Evolutionary conservation across 2,329 filamentous ascomycete genomes (phyloP).

Genomic region (Cercospora sojina): DNA sequence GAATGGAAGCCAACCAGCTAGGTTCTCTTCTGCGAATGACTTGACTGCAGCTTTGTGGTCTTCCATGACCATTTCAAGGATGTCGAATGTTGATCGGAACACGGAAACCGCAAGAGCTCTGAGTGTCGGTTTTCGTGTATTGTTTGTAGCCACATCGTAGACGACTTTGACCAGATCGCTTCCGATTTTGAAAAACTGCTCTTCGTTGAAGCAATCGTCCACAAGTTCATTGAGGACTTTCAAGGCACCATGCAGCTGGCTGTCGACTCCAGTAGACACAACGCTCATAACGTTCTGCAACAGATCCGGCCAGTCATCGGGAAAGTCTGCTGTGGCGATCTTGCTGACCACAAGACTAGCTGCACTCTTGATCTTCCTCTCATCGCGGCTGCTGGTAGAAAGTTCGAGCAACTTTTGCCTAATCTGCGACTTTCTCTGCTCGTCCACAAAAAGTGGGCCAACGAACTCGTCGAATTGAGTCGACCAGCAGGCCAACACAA

Average conservation of each 20-base stretch:
- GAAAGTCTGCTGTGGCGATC: constrained; percentile 90
- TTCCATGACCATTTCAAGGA: constrained; percentile 94
- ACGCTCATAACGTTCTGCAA: constrained; percentile 76
- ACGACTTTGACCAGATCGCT: constrained; percentile 80
- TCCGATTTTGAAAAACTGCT: constrained; percentile 90
- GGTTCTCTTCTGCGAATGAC: constrained; percentile 81
- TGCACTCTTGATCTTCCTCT: constrained; percentile 84
- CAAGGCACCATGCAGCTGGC: constrained; percentile 83
- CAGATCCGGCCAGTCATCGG: constrained; percentile 89
- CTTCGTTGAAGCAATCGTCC: constrained; percentile 88
- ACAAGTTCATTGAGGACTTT: constrained; percentile 86
- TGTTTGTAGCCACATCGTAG: constrained; percentile 76
- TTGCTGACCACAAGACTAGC: constrained; percentile 90
- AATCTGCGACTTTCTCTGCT: constrained; percentile 71
- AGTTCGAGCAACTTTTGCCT: constrained; percentile 74
- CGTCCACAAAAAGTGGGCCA: constrained; percentile 63
- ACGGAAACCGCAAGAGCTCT: constrained; percentile 85
- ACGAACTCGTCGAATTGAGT: constrained; percentile 69
- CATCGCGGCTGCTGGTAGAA: constrained; percentile 68
- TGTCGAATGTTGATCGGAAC: constrained; percentile 88
- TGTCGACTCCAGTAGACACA: constrained; percentile 72
- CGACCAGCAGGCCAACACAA: constrained; percentile 83
- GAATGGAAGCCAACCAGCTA: constrained; percentile 81
- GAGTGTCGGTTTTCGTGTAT: constrained; percentile 67
- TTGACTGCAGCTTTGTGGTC: constrained; percentile 85